phyloP scores from a whole-genome alignment of 345 rosid genomes.

The Eucalyptus marginata region DNA sequence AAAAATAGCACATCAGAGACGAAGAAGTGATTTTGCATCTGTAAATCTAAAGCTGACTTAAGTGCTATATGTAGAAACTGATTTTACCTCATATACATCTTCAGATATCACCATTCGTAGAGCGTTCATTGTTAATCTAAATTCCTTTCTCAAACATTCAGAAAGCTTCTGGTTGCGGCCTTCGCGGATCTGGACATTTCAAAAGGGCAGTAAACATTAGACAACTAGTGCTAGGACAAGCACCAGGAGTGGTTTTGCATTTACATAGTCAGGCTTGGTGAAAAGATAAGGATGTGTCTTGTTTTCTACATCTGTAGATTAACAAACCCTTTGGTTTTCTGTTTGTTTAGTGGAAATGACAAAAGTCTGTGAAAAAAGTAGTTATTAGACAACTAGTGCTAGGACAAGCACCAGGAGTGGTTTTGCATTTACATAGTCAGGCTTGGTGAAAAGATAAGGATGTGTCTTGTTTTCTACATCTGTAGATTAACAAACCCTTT shows the following conservation, averaged over 20 bases:
- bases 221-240: background rate
- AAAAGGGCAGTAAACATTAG: background rate
- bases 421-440: background rate
- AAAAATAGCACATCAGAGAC: background rate
- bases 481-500: background rate
- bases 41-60: background rate
- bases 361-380: background rate
- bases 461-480: background rate
- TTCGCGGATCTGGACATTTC: slow-evolving; percentile 55
- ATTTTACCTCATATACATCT: slow-evolving; percentile 77
- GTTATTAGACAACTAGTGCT: background rate
- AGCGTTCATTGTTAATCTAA: slow-evolving; percentile 60
- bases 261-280: background rate
- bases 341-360: background rate
- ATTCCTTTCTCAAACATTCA: slow-evolving; percentile 80
- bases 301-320: background rate
- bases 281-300: background rate
- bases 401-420: background rate
- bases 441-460: background rate
- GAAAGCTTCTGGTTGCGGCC: slow-evolving; percentile 59
- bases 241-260: background rate
- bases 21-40: background rate
- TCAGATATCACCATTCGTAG: slow-evolving; percentile 48
- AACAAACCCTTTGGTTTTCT: background rate
- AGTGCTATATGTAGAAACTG: background rate